These are phyloP conservation scores for Crithidia brevicula DNA, from an alignment of 208 protist species.

Conservation along the genomic window DNA sequence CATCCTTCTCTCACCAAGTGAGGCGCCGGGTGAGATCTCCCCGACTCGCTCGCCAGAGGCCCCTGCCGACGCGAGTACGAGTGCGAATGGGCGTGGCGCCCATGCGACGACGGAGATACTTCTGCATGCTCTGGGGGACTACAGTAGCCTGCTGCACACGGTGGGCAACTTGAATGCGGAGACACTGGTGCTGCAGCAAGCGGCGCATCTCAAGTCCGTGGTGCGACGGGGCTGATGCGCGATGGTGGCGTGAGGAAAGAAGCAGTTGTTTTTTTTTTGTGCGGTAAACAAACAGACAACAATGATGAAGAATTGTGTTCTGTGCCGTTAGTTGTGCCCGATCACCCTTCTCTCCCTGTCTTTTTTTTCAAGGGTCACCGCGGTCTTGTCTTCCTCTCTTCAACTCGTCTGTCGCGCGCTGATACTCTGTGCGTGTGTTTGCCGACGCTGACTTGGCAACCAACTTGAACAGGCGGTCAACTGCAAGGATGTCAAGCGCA, in stretches of 20 bases:
- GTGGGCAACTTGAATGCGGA: conserved; percentile 58
- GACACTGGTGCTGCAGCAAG: conserved; percentile 38
- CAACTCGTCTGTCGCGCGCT: no score
- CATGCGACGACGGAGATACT: conserved; percentile 29
- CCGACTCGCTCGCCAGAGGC: conserved; percentile 2
- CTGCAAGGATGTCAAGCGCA: no score
- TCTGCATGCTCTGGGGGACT: conserved; percentile 60
- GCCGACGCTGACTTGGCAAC: no score
- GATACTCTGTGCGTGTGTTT: no score
- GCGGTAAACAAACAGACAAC: no score
- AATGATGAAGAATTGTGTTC: no score
- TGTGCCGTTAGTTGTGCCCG: no score
- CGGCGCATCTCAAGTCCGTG: conserved; percentile 48
- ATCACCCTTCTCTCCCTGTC: no score
- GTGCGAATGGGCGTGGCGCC: not conserved
- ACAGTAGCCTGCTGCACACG: conserved; percentile 59
- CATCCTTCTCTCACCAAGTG: not conserved
- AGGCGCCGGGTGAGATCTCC: conserved; percentile 5
- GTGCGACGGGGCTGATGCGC: conserved; percentile 17
- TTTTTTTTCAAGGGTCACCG: no score
- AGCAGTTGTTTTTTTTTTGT: not conserved
- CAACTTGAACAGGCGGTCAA: no score
- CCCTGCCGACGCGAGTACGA: not conserved
- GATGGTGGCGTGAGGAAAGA: no score
- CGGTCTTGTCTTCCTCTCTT: no score